Evolutionary conservation across 768 basidiomycete genomes (phyloP), one percentile per base, ranked within the genome.

Genomic region (Boletus tomentosulus): DNA sequence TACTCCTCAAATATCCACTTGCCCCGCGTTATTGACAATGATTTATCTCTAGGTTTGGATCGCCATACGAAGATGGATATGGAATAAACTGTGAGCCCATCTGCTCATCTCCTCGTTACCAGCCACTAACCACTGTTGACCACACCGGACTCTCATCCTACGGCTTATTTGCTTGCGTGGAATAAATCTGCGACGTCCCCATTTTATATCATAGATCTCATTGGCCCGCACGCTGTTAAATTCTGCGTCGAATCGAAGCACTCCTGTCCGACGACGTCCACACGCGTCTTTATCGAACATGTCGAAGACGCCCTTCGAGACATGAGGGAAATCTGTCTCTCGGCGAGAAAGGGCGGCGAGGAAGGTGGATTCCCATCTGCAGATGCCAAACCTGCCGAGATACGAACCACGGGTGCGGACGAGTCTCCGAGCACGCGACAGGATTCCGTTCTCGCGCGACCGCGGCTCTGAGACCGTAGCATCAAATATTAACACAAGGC

Each of bases 241-340:
- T 94, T 97, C 72, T 94, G 96, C 2, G 84, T 97, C 65, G 96
- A 98, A 67, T 91, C 88, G 43, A 98, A 98, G 68, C 73, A 77
- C 55, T 87, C 87, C 6, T 83, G 77, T 56, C 64, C 78, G 4
- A 63, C 72, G 16, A 95, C 93, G 16, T 89, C 89, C 16, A 96
- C 92, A 13, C 67, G 74, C 8, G 52, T 54, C 25, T 89, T 96
- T 67, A 85, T 87, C 61, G 64, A 74, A 44, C 79, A 81, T 24
- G 71, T 97, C 46, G 66, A 72, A 16, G 74, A 78, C 49, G 84
- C 87, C 15, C 66, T 98, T 58, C 64, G 75, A 51, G 85, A 92
- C 58, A 90, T 96, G 85, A 75, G 78, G 59, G 57, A 63, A 6
- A 68, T 87, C 22, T 88, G 84, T 52, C 54, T 64, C 6, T 51